Base-by-base conservation (phyloP, 768 basidiomycete genomes). In the Mycena epipterygia region DNA sequence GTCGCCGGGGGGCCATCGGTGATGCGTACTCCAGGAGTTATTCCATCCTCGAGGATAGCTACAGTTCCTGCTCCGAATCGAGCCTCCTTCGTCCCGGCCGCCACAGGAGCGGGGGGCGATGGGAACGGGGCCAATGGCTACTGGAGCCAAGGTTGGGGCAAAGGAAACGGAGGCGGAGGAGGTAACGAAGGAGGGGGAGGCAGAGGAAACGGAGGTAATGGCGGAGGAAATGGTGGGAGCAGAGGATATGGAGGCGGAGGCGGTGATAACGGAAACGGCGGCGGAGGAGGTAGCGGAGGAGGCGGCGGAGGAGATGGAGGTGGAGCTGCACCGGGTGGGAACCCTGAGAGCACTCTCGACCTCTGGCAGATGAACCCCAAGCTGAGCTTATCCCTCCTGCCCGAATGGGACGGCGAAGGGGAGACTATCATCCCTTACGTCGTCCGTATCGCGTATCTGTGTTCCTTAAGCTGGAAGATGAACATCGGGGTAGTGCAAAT, bases 321-420 rank as follows among this genome's bases (percentile, higher is more conserved):
- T 32, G n/a, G 9, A n/a, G 46, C 48, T 33, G 46, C 44, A 5
- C 4, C 19, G 21, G 60, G 46, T 25, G 2, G 16, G 3, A 2
- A 51, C 9, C 46, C 46, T 23, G 59, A 5, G 21, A 12, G 30
- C 59, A 19, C 30, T 16, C 37, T 16, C 8, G 42, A 66, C 7
- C 39, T 35, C 5, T 70, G 69, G 69, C 71, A 72, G 48, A 29
- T 72, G 19, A 72, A 72, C 17, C 56, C 12, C 8, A 72, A 72
- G 35, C 29, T 72, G 1, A 63, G 68, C n/a, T 2, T 30, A 0
- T 57, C 39, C 16, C 16, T 57, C 1, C n/a, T 72, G 11, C 71
- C 71, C 2, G 3, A 8, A 1, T 72, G 71, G 71, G 62, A 72
- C 41, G 66, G 71, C 12, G 0, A 35, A n/a, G 67, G 44, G 9